Conservation (phyloP, 1,139 yeast species). For the Pneumocystis sp. region DNA sequence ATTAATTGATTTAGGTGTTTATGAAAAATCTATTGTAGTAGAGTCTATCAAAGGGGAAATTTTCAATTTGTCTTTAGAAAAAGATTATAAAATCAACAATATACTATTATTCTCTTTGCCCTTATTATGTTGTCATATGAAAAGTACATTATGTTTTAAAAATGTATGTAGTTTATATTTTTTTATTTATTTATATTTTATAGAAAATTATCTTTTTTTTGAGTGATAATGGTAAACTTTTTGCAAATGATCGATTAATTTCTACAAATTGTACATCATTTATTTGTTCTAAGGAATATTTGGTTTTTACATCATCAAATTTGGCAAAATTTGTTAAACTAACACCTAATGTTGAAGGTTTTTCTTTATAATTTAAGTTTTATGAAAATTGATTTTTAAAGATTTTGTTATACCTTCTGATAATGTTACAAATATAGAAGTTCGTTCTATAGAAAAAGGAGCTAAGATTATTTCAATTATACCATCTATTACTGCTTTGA, state of each 20-base stretch:
- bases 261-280: constrained; percentile 73
- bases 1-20: neutral
- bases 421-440: constrained; percentile 49
- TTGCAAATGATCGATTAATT: constrained; percentile 46
- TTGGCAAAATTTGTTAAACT: constrained; percentile 71
- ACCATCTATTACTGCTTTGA: constrained; percentile 71
- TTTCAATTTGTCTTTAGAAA: neutral
- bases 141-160: constrained; percentile 5
- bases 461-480: constrained; percentile 63
- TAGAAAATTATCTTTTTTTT: constrained; percentile 48
- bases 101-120: neutral
- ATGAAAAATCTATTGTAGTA: constrained; percentile 1
- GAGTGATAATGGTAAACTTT: constrained; percentile 58
- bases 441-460: constrained; percentile 82
- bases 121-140: neutral
- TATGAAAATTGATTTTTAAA: constrained; percentile 18
- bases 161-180: constrained; percentile 8
- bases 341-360: constrained; percentile 25
- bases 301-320: constrained; percentile 76
- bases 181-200: neutral
- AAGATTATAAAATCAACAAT: neutral
- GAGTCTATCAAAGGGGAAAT: neutral
- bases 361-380: constrained; percentile 23
- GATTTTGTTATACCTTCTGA: constrained; percentile 17
- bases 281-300: constrained; percentile 52